phyloP scores from a whole-genome alignment of 768 basidiomycete species.

The Termitomyces titanicus region DNA sequence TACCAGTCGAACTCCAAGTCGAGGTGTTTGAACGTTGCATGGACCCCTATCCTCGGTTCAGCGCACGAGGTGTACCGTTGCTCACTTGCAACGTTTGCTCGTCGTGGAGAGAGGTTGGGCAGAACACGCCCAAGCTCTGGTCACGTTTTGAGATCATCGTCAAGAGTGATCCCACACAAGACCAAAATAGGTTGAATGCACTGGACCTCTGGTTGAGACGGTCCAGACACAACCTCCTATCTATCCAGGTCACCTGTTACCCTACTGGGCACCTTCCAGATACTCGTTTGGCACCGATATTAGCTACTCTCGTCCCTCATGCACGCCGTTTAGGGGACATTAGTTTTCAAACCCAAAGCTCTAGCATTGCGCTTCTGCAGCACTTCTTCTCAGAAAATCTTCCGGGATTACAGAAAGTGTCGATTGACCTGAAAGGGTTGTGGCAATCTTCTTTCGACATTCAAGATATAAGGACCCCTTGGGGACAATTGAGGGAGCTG shows the following conservation, averaged over 20 bases:
- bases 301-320: slow-evolving; percentile 28
- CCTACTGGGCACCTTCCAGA: slow-evolving; percentile 16
- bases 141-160: slow-evolving; percentile 36
- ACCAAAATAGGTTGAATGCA: slow-evolving; percentile 17
- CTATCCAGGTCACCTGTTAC: slow-evolving; percentile 25
- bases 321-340: slow-evolving; percentile 35
- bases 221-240: slow-evolving; percentile 31
- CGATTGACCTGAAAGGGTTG: slow-evolving; percentile 25
- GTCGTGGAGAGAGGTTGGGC: slow-evolving; percentile 37
- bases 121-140: slow-evolving; percentile 43
- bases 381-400: slow-evolving; percentile 18
- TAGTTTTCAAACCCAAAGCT: slow-evolving; percentile 29
- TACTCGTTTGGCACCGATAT: slow-evolving; percentile 21
- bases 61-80: slow-evolving; percentile 31
- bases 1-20: slow-evolving; percentile 43
- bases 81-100: slow-evolving; percentile 37
- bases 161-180: slow-evolving; percentile 5
- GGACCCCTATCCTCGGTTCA: slow-evolving; percentile 28
- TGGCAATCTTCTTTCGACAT: slow-evolving; percentile 23
- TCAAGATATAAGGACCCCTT: slow-evolving; percentile 27
- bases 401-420: slow-evolving; percentile 28
- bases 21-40: slow-evolving; percentile 43
- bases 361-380: slow-evolving; percentile 23
- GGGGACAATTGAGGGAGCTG: slow-evolving; percentile 35
- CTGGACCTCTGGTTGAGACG: slow-evolving; percentile 34